Evolutionary conservation across 306 rosid genomes (phyloP).

Genomic region (Castanopsis chinensis): DNA sequence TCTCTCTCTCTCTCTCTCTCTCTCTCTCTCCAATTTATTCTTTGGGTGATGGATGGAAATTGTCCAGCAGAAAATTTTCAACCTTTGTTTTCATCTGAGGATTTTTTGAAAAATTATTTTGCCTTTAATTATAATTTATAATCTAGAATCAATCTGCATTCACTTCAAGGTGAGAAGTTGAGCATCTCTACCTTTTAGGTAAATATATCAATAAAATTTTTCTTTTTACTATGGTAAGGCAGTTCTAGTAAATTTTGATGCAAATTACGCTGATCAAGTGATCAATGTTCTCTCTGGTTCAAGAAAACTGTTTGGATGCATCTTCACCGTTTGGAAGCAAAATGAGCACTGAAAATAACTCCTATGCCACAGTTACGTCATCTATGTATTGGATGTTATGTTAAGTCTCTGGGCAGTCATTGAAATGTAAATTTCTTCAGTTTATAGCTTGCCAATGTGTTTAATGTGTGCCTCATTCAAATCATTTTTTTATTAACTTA

Average conservation of each 20-base stretch:
- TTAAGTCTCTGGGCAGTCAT: not conserved
- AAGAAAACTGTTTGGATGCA: not conserved
- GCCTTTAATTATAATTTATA: too few species aligned
- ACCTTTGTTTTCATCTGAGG: too few species aligned
- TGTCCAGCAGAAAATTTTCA: too few species aligned
- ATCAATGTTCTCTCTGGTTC: not conserved
- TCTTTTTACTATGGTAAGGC: not conserved
- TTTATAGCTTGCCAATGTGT: not conserved
- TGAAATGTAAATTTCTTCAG: not conserved
- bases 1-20: too few species aligned
- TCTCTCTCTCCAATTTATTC: too few species aligned
- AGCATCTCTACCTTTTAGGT: not conserved
- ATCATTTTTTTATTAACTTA: constrained; percentile 1
- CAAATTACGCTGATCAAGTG: not conserved
- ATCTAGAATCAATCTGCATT: too few species aligned
- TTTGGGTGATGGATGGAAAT: too few species aligned
- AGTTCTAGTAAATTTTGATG: not conserved
- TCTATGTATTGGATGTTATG: not conserved
- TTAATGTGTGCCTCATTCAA: not conserved
- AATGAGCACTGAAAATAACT: not conserved
- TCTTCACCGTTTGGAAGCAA: not conserved
- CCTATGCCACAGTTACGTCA: not conserved
- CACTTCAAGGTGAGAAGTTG: not conserved
- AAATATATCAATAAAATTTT: too few species aligned
- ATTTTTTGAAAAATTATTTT: too few species aligned